Evolutionary conservation across 306 rosid species (phyloP), one percentile per base, ranked within the genome.

Genomic region (Quercus ilex): DNA sequence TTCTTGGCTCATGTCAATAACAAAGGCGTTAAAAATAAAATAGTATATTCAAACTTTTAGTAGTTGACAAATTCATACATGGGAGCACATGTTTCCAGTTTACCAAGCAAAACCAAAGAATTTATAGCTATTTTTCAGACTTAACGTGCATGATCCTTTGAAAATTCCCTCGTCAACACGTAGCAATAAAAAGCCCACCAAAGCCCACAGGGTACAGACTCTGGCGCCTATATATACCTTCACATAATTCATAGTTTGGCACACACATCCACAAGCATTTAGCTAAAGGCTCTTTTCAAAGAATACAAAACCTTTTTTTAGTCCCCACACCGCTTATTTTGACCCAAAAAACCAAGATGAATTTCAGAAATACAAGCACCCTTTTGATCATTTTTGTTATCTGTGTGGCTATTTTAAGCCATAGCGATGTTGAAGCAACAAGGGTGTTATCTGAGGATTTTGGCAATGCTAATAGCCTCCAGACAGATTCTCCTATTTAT

Each of bases 401-500:
- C 43, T 38, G 43, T 38, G 3, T 38, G 43, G 43, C 43, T 1
- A 2, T 38, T 1, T 21, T 80, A 63, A 68, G 74, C 76, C 70
- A 78, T 4, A 51, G 55, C 31, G 17, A 55, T 4, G 83, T 82
- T 9, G 79, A 82, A 19, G 86, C 84, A 4, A 75, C 57, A 55
- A 74, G 90, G 74, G 74, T 81, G 12, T n/a, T 79, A 59, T 20
- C 74, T 5, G 81, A 78, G 74, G 86, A 82, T 69, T 84, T 87
- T 1, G 74, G 78, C 0, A 52, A 52, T 25, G 71, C 72, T 14
- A 84, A 73, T 77, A 79, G 81, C 75, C 51, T 84, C 35, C 64
- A 78, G 71, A 75, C 77, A 30, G 53, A 69, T 51, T 25, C 85
- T 15, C 25, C 71, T 14, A 60, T 76, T 30, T 77, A 77, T n/a